Evolutionary conservation across 805 yeast species (phyloP).

Genomic region (Saccharomycopsis olivae): DNA sequence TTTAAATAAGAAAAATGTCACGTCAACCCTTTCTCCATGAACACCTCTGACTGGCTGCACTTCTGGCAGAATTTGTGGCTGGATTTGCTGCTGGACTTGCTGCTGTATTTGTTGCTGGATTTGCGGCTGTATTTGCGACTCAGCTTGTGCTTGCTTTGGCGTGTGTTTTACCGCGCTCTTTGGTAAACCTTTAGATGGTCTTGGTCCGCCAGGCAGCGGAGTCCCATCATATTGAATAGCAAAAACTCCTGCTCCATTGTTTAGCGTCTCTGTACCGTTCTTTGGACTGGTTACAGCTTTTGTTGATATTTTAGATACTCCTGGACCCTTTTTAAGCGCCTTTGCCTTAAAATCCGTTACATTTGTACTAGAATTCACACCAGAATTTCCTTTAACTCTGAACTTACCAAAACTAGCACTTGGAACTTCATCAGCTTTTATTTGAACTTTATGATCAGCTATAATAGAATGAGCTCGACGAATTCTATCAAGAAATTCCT

Average conservation of each 20-base stretch:
- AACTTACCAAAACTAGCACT: slow-evolving; percentile 13
- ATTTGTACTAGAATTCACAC: background rate
- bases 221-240: too few relatives aligned
- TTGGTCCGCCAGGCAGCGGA: too few relatives aligned
- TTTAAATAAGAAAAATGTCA: background rate
- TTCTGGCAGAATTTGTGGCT: too few relatives aligned
- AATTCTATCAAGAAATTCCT: slow-evolving; percentile 15
- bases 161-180: background rate
- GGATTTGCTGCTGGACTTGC: too few relatives aligned
- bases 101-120: too few relatives aligned
- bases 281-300: background rate
- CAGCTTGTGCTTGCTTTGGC: background rate
- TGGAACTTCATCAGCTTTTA: slow-evolving; percentile 1
- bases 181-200: background rate
- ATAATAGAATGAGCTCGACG: slow-evolving; percentile 10
- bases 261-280: background rate
- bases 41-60: too few relatives aligned
- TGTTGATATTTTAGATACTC: background rate
- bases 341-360: background rate
- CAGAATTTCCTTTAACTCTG: background rate
- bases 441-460: slow-evolving; percentile 8
- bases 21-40: background rate
- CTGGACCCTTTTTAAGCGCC: background rate
- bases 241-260: background rate
- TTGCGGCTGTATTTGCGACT: too few relatives aligned